These are phyloP conservation scores for Neurospora intermedia DNA, from an alignment of 495 filamentous ascomycete genomes.

Conservation along the genomic window DNA sequence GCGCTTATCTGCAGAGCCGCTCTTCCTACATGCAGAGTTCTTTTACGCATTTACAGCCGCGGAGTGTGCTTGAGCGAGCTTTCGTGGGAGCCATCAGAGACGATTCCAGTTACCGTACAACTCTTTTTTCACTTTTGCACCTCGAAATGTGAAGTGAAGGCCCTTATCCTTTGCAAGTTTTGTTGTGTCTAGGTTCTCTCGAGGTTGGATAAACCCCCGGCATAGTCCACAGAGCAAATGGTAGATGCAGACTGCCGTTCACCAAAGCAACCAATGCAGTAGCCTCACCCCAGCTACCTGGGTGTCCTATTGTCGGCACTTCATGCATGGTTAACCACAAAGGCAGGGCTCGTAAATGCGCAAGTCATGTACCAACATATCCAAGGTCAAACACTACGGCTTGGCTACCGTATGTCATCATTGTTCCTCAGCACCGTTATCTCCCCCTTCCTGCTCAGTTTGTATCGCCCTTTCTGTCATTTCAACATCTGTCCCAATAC, in stretches of 20 bases:
- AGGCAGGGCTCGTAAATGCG: not conserved
- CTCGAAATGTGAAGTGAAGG: not conserved
- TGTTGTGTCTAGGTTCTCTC: not conserved
- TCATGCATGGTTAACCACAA: not conserved
- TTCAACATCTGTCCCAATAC: not conserved
- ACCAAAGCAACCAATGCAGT: not conserved
- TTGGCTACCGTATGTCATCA: not conserved
- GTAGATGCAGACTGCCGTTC: not conserved
- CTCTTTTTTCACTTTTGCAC: not conserved
- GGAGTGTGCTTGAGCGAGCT: not conserved
- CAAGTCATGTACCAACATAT: not conserved
- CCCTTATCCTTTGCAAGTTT: not conserved
- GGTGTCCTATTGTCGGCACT: not conserved
- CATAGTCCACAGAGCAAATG: not conserved
- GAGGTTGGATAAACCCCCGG: not conserved
- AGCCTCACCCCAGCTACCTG: not conserved
- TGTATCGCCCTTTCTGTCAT: not conserved
- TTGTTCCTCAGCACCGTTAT: not conserved
- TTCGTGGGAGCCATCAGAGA: not conserved
- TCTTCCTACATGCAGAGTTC: not conserved
- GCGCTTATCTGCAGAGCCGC: not conserved
- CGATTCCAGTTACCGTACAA: not conserved
- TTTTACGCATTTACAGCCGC: not conserved
- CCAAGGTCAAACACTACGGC: not conserved
- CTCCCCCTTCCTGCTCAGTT: not conserved